Percentiles rank a stretch among this genome's conserved stretches.
phyloP scores from a whole-genome alignment of 2,329 filamentous ascomycete genomes.

The Myriosclerotinia curreyana region DNA sequence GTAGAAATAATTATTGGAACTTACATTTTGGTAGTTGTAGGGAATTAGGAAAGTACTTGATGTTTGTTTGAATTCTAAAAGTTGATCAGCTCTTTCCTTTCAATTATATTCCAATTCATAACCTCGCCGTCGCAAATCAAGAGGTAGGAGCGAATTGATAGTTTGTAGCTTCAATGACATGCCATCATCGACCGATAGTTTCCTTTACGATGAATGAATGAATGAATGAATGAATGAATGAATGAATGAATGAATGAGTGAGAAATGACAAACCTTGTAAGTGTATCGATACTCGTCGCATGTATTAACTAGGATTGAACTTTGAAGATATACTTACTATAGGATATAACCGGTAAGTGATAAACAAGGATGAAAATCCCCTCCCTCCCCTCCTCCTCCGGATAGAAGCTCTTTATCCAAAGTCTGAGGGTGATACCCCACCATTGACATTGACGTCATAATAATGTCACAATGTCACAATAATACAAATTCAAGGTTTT shows the following conservation, averaged over 20 bases:
- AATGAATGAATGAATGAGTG: no score
- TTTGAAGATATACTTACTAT: no score
- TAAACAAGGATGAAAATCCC: no score
- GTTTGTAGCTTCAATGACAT: not conserved
- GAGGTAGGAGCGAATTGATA: not conserved
- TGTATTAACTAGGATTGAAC: not conserved
- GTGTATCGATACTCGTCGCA: not conserved
- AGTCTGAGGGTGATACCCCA: not conserved
- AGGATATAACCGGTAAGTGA: no score
- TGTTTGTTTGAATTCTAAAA: not conserved
- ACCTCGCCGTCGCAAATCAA: not conserved
- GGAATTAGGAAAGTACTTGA: slow-evolving; percentile 7
- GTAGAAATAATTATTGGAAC: not conserved
- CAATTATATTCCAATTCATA: not conserved
- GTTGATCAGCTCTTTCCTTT: slow-evolving; percentile 14
- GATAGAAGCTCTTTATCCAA: not conserved
- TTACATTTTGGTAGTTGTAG: slow-evolving; percentile 14
- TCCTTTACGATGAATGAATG: not conserved
- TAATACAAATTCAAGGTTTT: not conserved
- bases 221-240: no score
- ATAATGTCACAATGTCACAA: not conserved
- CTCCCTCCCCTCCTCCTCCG: no score
- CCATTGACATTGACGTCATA: slow-evolving; percentile 1
- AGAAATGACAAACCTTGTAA: slow-evolving; percentile 4
- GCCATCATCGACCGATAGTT: not conserved